phyloP scores from a whole-genome alignment of 495 filamentous ascomycete genomes.

The Aspergillus carlsbadensis region DNA sequence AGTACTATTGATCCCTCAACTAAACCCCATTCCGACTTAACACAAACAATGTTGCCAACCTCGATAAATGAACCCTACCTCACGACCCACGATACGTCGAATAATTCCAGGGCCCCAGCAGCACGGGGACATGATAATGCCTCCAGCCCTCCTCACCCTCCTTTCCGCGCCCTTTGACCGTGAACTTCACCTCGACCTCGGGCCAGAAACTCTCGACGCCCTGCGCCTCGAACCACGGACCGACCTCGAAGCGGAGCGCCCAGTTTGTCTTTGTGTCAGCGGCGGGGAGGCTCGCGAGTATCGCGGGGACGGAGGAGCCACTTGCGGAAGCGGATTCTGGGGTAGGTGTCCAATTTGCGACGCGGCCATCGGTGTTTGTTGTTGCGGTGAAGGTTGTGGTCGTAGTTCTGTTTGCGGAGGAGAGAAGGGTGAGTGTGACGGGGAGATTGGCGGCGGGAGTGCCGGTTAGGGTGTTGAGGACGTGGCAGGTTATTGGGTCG shows the following conservation, averaged over 20 bases:
- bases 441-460: conserved; percentile 58
- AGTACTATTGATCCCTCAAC: no score
- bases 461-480: conserved; percentile 66
- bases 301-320: conserved; percentile 46
- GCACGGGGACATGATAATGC: conserved; percentile 90
- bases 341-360: conserved; percentile 70
- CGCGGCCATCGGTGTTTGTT: conserved; percentile 85
- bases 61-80: conserved; percentile 12
- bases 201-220: conserved; percentile 82
- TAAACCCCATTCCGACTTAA: not conserved
- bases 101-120: conserved; percentile 89
- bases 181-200: conserved; percentile 85
- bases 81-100: conserved; percentile 82
- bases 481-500: conserved; percentile 77
- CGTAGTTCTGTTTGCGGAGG: conserved; percentile 14
- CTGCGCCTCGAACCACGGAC: conserved; percentile 67
- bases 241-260: conserved; percentile 77
- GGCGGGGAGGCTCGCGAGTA: conserved; percentile 42
- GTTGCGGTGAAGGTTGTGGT: conserved; percentile 55
- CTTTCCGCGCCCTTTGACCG: conserved; percentile 56
- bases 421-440: conserved; percentile 54
- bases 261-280: conserved; percentile 55
- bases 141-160: conserved; percentile 61
- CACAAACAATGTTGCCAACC: no score
- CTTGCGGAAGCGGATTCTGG: conserved; percentile 38